Evolutionary conservation across 176 grass and related monocot genomes (phyloP).

Genomic region (Musa troglodytarum): DNA sequence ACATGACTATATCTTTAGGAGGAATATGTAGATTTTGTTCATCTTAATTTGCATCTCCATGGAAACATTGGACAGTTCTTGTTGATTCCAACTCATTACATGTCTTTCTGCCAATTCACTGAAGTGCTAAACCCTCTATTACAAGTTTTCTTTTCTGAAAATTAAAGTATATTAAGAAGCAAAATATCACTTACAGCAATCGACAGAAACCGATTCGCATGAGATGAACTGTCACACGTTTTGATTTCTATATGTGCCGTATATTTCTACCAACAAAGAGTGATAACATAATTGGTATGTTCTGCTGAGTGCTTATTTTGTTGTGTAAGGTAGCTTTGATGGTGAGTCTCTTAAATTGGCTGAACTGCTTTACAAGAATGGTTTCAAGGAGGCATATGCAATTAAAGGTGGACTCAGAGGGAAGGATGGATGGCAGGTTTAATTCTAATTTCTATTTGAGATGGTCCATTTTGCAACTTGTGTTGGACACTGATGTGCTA

Average conservation of each 20-base stretch:
- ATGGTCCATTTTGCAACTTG: not conserved
- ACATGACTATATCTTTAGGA: too few relatives aligned
- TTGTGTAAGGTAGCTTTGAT: slow-evolving; percentile 95
- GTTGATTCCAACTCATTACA: too few relatives aligned
- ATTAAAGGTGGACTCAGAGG: slow-evolving; percentile 78
- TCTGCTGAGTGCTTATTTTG: slow-evolving; percentile 29
- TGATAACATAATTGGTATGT: not conserved
- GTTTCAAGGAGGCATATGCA: slow-evolving; percentile 88
- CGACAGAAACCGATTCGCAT: too few relatives aligned
- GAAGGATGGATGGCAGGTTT: slow-evolving; percentile 90
- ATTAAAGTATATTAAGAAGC: too few relatives aligned
- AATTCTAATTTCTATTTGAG: not conserved
- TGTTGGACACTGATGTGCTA: not conserved
- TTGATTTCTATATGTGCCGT: not conserved
- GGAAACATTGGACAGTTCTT: too few relatives aligned
- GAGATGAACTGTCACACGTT: too few relatives aligned
- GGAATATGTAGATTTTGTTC: too few relatives aligned
- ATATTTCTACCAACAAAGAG: not conserved
- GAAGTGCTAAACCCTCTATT: too few relatives aligned
- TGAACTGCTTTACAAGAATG: slow-evolving; percentile 72
- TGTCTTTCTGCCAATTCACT: too few relatives aligned
- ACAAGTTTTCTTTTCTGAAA: too few relatives aligned
- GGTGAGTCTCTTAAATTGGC: slow-evolving; percentile 80
- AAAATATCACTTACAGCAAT: too few relatives aligned
- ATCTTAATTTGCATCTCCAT: too few relatives aligned